A percentile compares a stretch with the other conserved stretches of the same genome.
phyloP scores from a whole-genome alignment of 2,329 filamentous ascomycete genomes.

The Cladosporium sp. region DNA sequence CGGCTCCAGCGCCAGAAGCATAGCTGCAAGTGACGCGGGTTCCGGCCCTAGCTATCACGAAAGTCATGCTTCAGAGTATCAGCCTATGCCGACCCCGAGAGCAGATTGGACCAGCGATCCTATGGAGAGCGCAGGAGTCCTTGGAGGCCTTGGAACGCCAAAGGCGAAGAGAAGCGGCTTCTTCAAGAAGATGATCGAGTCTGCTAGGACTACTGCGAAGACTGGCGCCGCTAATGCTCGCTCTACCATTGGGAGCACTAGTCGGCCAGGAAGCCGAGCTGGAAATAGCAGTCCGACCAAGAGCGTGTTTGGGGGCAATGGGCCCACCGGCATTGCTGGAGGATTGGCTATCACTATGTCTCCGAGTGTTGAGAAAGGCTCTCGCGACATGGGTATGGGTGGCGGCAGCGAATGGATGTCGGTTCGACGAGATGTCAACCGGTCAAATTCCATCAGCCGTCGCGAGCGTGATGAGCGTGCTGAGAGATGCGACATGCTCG shows the following conservation, averaged over 20 bases:
- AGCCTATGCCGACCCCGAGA: slow-evolving; percentile 60
- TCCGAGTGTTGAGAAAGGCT: slow-evolving; percentile 34
- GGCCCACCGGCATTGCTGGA: slow-evolving; percentile 53
- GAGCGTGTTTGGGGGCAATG: slow-evolving; percentile 40
- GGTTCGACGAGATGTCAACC: slow-evolving; percentile 89
- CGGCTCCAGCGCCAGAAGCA: slow-evolving; percentile 27
- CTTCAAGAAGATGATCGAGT: slow-evolving; percentile 92
- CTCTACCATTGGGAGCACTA: slow-evolving; percentile 70
- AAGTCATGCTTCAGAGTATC: slow-evolving; percentile 63
- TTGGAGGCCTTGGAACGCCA: slow-evolving; percentile 73
- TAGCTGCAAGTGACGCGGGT: slow-evolving; percentile 54
- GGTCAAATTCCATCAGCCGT: slow-evolving; percentile 86
- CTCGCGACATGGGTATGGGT: slow-evolving; percentile 67
- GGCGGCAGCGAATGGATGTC: slow-evolving; percentile 86
- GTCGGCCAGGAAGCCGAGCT: slow-evolving; percentile 29
- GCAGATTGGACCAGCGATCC: slow-evolving; percentile 56
- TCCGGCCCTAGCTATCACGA: slow-evolving; percentile 66
- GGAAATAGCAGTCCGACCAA: slow-evolving; percentile 47
- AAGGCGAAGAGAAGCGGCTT: slow-evolving; percentile 82
- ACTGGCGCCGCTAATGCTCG: slow-evolving; percentile 81
- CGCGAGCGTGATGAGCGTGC: slow-evolving; percentile 80
- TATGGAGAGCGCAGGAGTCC: slow-evolving; percentile 62
- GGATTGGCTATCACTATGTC: slow-evolving; percentile 34
- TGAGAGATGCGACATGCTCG: slow-evolving; percentile 92
- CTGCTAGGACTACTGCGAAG: slow-evolving; percentile 73